These are phyloP conservation scores for Neolentinus lepideus DNA, from an alignment of 1,284 basidiomycete genomes.

Conservation along the genomic window DNA sequence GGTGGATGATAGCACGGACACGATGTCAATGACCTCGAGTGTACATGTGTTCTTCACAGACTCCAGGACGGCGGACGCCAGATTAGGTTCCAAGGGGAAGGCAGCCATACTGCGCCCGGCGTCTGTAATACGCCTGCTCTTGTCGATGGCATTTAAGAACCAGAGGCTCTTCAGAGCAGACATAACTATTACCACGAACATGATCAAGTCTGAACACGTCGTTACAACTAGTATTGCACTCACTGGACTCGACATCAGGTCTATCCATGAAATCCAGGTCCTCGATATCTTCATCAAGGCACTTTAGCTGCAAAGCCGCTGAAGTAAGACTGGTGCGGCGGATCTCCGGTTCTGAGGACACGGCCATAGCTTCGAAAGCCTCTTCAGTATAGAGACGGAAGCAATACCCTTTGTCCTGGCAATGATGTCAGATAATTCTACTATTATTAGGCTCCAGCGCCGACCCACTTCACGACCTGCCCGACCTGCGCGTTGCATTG, in stretches of 20 bases:
- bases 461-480: slow-evolving; percentile 77
- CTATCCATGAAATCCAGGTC: slow-evolving; percentile 81
- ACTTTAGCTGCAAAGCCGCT: slow-evolving; percentile 79
- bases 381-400: slow-evolving; percentile 86
- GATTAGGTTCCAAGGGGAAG: slow-evolving; percentile 82
- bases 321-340: slow-evolving; percentile 79
- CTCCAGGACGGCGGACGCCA: slow-evolving; percentile 70
- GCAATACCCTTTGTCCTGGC: slow-evolving; percentile 72
- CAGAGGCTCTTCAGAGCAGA: slow-evolving; percentile 72
- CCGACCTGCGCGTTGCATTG: slow-evolving; percentile 82
- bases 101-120: slow-evolving; percentile 74
- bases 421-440: neutral
- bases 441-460: neutral
- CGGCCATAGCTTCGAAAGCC: slow-evolving; percentile 58
- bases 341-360: slow-evolving; percentile 82
- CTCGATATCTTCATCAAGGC: slow-evolving; percentile 73
- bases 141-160: slow-evolving; percentile 69
- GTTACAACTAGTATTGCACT: slow-evolving; percentile 18
- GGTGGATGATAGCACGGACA: slow-evolving; percentile 75
- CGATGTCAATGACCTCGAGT: slow-evolving; percentile 69
- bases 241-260: slow-evolving; percentile 67
- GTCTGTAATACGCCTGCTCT: slow-evolving; percentile 54
- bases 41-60: slow-evolving; percentile 68
- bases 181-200: slow-evolving; percentile 34
- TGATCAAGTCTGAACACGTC: neutral